Evolutionary conservation across 2,329 filamentous ascomycete genomes (phyloP), one percentile per base, ranked within the genome.

Genomic region (Aspergillus viridinutans): DNA sequence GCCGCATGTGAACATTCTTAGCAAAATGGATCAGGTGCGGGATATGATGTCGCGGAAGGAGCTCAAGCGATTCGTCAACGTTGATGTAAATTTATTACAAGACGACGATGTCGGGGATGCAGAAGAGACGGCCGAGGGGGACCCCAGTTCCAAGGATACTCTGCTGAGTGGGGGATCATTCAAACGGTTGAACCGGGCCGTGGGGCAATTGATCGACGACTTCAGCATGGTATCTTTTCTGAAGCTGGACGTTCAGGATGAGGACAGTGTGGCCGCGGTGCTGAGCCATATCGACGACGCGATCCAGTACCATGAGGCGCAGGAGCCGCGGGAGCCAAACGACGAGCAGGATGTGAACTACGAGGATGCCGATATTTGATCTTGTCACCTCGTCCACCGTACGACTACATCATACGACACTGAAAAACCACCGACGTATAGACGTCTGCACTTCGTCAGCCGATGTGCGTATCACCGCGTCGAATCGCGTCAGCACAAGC

Each of bases 191-290:
- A 97, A 97, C 72, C 84, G 85, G 59, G 93, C 93, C 0, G 93
- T 99, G 4, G 94, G 90, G 0, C 85, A 90, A 53, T 79, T 99
- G 62, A 96, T 99, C 63, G 94, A 97, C 73, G 94, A 91, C 74
- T 99, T 97, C 77, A 96, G 92, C 77, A 95, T 99, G 90, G 90
- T 99, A 12, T 96, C 90, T 50, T 99, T 96, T 71, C 80, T 97
- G 56, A 90, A 92, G 77, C 80, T 97, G 48, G 90, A 97, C 69
- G 89, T 88, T 28, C 89, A 94, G 63, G 87, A 96, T 67, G 93
- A 97, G 76, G 92, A 97, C 67, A 97, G 93, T 69, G 87, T 97
- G 3, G 88, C 83, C 1, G 86, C 83, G 1, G 88, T 96, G 26
- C 75, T 97, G 65, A 96, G 91, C 79, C 91, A 95, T 76, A 94